Evolutionary conservation across 441 rosid genomes (phyloP).

Genomic region (Gossypium aridum): DNA sequence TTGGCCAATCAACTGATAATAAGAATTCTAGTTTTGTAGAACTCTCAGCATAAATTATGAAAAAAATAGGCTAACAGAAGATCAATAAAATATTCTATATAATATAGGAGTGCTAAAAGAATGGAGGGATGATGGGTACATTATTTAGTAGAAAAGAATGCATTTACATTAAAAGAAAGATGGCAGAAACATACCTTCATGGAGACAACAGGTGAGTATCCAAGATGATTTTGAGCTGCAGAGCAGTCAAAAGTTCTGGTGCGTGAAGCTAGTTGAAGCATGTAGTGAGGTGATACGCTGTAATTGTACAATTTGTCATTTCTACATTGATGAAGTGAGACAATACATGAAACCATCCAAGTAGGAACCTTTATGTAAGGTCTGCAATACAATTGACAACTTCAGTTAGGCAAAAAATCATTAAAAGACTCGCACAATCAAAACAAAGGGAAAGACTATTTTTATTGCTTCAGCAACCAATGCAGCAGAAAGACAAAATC

Average conservation of each 20-base stretch:
- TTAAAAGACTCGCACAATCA: background rate
- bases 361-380: conserved; percentile 70
- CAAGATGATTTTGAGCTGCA: conserved; percentile 69
- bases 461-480: background rate
- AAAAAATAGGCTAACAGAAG: background rate
- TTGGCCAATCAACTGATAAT: background rate
- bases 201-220: conserved; percentile 63
- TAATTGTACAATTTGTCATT: conserved; percentile 41
- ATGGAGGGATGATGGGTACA: background rate
- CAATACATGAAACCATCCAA: conserved; percentile 32
- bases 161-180: background rate
- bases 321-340: conserved; percentile 45
- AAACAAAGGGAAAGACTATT: background rate
- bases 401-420: conserved; percentile 9
- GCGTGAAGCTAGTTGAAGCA: conserved; percentile 55
- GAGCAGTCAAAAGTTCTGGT: conserved; percentile 77
- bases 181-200: conserved; percentile 50
- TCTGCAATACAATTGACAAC: conserved; percentile 36
- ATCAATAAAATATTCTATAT: background rate
- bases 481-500: background rate
- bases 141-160: background rate
- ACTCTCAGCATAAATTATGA: background rate
- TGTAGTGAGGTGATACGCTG: conserved; percentile 39
- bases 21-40: background rate
- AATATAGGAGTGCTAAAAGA: background rate